These are phyloP conservation scores for Urochloa ruziziensis DNA, from an alignment of 176 grass and related monocot species.

Conservation along the genomic window DNA sequence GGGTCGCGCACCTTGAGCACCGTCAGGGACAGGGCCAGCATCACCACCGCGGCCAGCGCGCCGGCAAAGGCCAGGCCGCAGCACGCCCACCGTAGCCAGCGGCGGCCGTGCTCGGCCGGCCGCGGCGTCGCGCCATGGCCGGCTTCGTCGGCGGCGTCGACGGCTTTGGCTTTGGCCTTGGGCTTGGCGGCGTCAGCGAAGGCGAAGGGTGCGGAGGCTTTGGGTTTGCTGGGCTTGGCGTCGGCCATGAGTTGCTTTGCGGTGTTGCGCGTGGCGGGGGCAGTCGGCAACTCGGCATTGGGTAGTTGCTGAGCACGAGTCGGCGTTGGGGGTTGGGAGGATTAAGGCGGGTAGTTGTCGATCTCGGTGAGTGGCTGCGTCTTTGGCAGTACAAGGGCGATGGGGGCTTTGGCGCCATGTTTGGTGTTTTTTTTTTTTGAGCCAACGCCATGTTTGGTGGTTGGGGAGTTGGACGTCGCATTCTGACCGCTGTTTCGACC, in stretches of 20 bases:
- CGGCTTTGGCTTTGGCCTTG: neutral
- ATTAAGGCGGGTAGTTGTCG: conserved; percentile 39
- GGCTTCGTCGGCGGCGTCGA: neutral
- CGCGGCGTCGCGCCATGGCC: neutral
- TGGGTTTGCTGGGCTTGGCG: conserved; percentile 4
- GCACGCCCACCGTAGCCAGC: conserved; percentile 34
- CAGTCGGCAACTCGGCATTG: conserved; percentile 16
- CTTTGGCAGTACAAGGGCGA: neutral
- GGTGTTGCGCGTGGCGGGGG: conserved; percentile 11
- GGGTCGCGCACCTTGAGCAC: conserved; percentile 55
- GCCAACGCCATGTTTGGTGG: conserved; percentile 25
- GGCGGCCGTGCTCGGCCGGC: conserved; percentile 2
- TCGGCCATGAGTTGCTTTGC: conserved; percentile 11
- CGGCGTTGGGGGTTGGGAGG: conserved; percentile 11
- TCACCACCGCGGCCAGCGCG: conserved; percentile 29
- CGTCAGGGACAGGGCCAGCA: conserved; percentile 53
- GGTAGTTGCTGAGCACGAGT: neutral
- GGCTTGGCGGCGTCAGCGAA: neutral
- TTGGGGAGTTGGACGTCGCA: conserved; percentile 25
- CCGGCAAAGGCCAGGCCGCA: neutral
- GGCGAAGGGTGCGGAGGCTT: neutral
- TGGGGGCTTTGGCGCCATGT: neutral
- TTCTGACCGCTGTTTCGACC: neutral
- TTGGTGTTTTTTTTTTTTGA: too few relatives aligned
- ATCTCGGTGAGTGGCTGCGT: neutral